Conservation (phyloP, 2,329 filamentous ascomycete genomes). For the Cryphonectria naterciae region DNA sequence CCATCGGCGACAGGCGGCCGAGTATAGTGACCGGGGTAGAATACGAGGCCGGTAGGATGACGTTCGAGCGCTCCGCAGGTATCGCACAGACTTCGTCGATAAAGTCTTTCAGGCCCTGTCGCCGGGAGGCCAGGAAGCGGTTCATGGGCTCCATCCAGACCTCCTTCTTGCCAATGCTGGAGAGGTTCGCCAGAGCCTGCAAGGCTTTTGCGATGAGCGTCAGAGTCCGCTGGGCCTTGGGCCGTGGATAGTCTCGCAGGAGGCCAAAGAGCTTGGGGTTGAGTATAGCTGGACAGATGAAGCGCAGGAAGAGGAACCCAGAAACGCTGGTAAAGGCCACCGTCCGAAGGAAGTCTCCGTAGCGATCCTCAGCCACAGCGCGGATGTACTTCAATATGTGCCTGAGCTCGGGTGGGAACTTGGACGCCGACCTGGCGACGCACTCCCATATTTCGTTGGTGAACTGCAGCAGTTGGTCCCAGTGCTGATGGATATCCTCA, state of each 20-base stretch:
- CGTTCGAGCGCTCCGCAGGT: slow-evolving; percentile 68
- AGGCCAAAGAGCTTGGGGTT: slow-evolving; percentile 94
- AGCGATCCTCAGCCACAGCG: slow-evolving; percentile 90
- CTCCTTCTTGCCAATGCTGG: slow-evolving; percentile 90
- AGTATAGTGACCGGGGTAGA: slow-evolving; percentile 91
- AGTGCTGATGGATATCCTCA: slow-evolving; percentile 81
- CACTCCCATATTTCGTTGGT: slow-evolving; percentile 86
- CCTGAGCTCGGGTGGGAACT: slow-evolving; percentile 79
- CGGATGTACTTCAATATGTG: slow-evolving; percentile 89
- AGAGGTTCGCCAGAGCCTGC: slow-evolving; percentile 88
- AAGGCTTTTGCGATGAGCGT: slow-evolving; percentile 92
- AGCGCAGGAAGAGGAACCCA: slow-evolving; percentile 90
- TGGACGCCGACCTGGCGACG: slow-evolving; percentile 74
- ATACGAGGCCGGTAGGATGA: slow-evolving; percentile 78
- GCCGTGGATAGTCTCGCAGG: slow-evolving; percentile 78
- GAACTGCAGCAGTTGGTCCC: slow-evolving; percentile 73
- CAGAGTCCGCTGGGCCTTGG: slow-evolving; percentile 81
- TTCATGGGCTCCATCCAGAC: slow-evolving; percentile 99
- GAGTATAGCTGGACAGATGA: slow-evolving; percentile 94
- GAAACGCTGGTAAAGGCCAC: slow-evolving; percentile 94
- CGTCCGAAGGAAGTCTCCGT: slow-evolving; percentile 87
- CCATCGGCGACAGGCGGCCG: slow-evolving; percentile 75
- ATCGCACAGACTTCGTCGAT: slow-evolving; percentile 87
- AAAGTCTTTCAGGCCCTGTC: slow-evolving; percentile 81
- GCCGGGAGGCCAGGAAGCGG: slow-evolving; percentile 74